These are phyloP conservation scores for Hygrophoropsis aurantiaca DNA, from an alignment of 768 basidiomycete species.

Conservation along the genomic window DNA sequence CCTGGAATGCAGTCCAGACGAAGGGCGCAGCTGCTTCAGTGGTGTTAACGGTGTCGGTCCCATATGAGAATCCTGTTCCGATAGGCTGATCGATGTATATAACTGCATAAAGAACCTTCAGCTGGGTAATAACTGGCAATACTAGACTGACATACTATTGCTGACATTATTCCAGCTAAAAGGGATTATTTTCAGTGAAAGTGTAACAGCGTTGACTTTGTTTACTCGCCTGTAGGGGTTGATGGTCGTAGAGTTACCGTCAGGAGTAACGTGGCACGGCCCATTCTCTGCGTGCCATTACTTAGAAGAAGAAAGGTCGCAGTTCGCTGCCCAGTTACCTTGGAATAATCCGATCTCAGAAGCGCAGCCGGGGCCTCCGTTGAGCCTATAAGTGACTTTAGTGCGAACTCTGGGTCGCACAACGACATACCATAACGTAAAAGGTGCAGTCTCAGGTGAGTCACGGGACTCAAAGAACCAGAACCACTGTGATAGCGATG, in stretches of 20 bases:
- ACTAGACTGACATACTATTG: slow-evolving; percentile 48
- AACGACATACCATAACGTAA: slow-evolving; percentile 56
- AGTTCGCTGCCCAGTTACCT: slow-evolving; percentile 38
- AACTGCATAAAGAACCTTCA: slow-evolving; percentile 40
- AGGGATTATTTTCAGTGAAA: not conserved
- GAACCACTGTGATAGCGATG: slow-evolving; percentile 54
- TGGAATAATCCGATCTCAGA: slow-evolving; percentile 68
- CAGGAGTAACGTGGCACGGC: slow-evolving; percentile 59
- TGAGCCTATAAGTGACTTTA: slow-evolving; percentile 42
- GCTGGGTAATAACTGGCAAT: not conserved
- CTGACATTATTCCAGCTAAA: slow-evolving; percentile 66
- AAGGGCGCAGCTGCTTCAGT: slow-evolving; percentile 50
- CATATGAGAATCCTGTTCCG: slow-evolving; percentile 64
- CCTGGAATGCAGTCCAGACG: slow-evolving; percentile 64
- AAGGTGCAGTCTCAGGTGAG: slow-evolving; percentile 59
- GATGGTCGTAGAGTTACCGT: slow-evolving; percentile 48
- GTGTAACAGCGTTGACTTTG: no score
- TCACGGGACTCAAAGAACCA: slow-evolving; percentile 72
- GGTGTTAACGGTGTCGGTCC: slow-evolving; percentile 52
- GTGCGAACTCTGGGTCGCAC: slow-evolving; percentile 1
- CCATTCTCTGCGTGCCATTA: slow-evolving; percentile 48
- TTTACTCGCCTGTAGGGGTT: slow-evolving; percentile 63
- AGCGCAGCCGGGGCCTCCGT: slow-evolving; percentile 63
- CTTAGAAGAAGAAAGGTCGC: not conserved
- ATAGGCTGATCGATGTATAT: slow-evolving; percentile 74